Conservation (phyloP, 495 filamentous ascomycete species). For the Aspergillus nanangensis region DNA sequence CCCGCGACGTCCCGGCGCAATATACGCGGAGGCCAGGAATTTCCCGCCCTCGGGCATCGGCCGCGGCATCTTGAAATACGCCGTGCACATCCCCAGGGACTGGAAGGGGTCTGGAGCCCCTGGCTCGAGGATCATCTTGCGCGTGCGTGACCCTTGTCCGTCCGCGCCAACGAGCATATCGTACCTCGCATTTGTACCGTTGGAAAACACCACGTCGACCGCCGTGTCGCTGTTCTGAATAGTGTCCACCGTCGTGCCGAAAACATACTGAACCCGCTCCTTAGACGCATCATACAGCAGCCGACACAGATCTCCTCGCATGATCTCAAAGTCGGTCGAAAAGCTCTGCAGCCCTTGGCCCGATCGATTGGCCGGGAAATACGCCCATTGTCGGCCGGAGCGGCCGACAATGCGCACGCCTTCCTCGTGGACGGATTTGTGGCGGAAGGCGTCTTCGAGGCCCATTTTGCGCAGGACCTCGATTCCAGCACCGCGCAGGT, state of each 20-base stretch:
- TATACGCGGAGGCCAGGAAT: no score
- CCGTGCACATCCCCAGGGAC: no score
- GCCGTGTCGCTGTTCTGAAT: constrained; percentile 18
- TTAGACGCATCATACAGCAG: constrained; percentile 30
- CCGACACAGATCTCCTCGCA: constrained; percentile 37
- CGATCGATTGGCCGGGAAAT: constrained; percentile 24
- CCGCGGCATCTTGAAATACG: no score
- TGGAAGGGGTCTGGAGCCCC: no score
- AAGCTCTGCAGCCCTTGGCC: constrained; percentile 25
- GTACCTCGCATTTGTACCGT: no score
- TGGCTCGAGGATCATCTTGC: no score
- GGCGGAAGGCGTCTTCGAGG: constrained; percentile 22
- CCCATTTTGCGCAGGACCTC: constrained; percentile 35
- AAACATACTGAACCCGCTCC: constrained; percentile 21
- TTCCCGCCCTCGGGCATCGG: no score
- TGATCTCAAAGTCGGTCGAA: constrained; percentile 44
- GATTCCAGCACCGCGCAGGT: constrained; percentile 36
- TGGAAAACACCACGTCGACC: no score
- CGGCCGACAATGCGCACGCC: constrained; percentile 31
- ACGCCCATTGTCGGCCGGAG: constrained; percentile 14
- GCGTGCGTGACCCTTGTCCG: no score
- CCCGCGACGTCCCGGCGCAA: no score
- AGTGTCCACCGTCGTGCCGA: no score
- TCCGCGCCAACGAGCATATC: no score
- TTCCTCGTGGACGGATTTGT: constrained; percentile 21